Conservation (phyloP, 306 rosid species). For the Sesbania bispinosa region DNA sequence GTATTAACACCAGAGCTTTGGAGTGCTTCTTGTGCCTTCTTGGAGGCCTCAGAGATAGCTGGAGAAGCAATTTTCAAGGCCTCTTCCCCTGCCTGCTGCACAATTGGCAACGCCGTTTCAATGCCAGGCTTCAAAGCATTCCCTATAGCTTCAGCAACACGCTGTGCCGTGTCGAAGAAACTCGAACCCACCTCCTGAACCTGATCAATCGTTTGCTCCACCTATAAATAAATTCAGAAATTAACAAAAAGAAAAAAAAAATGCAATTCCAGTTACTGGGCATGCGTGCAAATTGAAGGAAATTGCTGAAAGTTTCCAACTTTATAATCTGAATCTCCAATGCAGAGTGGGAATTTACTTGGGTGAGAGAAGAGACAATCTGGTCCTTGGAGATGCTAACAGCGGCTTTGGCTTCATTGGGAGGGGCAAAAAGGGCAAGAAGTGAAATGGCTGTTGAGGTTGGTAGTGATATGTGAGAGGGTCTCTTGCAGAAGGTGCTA, state of each 20-base stretch:
- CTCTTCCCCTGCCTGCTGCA: constrained; percentile 71
- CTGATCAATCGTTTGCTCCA: constrained; percentile 77
- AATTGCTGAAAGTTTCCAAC: background rate
- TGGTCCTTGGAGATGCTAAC: constrained; percentile 80
- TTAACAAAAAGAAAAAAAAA: too few relatives aligned
- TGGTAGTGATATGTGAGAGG: constrained; percentile 51
- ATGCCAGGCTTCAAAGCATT: constrained; percentile 72
- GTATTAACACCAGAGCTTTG: constrained; percentile 72
- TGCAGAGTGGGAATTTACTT: constrained; percentile 30
- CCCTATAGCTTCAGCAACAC: constrained; percentile 39
- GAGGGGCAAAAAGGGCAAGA: constrained; percentile 60
- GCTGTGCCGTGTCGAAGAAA: constrained; percentile 46
- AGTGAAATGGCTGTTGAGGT: constrained; percentile 71
- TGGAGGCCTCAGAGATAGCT: constrained; percentile 69
- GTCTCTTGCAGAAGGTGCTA: constrained; percentile 37
- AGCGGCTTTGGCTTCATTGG: constrained; percentile 69
- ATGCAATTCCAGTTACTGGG: constrained; percentile 9
- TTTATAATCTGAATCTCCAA: background rate
- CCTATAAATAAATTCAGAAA: constrained; percentile 50
- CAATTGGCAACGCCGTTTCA: constrained; percentile 69
- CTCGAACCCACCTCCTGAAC: constrained; percentile 71
- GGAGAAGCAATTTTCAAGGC: constrained; percentile 80
- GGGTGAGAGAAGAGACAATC: constrained; percentile 70
- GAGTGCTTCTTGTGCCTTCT: constrained; percentile 76
- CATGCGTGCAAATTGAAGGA: background rate